Conservation (phyloP, 176 grass and related monocot genomes). For the Alloteropsis semialata region DNA sequence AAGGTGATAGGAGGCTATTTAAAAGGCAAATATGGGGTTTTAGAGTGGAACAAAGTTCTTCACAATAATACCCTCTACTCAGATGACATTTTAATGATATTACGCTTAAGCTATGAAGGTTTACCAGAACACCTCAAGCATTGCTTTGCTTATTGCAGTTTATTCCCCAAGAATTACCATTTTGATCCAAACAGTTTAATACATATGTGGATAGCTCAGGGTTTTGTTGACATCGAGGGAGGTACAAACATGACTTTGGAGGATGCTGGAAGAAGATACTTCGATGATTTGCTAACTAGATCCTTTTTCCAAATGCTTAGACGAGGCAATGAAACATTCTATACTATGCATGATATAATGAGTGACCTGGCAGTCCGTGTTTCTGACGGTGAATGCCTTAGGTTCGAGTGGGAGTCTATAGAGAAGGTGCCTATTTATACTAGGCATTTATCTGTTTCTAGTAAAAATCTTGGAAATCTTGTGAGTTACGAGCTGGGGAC, state of each 20-base stretch:
- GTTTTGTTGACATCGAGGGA: conserved; percentile 16
- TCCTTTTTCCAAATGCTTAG: conserved; percentile 34
- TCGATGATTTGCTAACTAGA: conserved; percentile 24
- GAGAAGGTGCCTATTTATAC: conserved; percentile 1
- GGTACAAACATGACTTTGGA: conserved; percentile 1
- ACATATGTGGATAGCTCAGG: conserved; percentile 45
- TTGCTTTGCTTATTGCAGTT: conserved; percentile 35
- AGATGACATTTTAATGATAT: conserved; percentile 11
- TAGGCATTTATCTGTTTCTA: conserved; percentile 23
- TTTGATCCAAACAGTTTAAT: conserved; percentile 25
- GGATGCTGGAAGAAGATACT: conserved; percentile 34
- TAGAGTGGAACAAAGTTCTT: conserved; percentile 24
- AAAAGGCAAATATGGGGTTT: neutral
- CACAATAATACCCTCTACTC: neutral
- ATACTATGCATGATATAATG: conserved; percentile 37
- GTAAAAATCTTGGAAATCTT: neutral
- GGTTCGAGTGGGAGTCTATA: neutral
- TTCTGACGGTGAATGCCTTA: conserved; percentile 22
- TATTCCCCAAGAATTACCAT: conserved; percentile 22
- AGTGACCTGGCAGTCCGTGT: conserved; percentile 36
- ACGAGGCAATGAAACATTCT: neutral
- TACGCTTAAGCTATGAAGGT: conserved; percentile 20
- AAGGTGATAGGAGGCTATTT: conserved; percentile 23
- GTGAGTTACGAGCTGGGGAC: neutral
- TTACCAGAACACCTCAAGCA: conserved; percentile 13